Base-by-base conservation (phyloP, 495 filamentous ascomycete species). In the Neurospora sp. region DNA sequence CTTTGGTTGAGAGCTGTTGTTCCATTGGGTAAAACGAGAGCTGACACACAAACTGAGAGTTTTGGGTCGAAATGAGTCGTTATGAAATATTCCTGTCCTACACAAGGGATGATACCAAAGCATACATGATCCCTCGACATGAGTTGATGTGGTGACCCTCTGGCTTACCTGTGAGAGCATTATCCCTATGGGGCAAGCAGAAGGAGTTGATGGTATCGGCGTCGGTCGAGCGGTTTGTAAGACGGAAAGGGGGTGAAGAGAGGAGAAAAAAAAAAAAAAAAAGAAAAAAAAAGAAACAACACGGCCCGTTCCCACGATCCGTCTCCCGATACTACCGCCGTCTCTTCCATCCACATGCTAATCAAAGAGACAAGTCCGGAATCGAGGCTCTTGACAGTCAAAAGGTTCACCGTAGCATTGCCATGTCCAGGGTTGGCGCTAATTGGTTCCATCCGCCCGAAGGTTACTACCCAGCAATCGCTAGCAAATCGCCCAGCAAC, bases 401-500 rank as follows among this genome's bases (percentile, higher is more conserved):
- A 10, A 24, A 31, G 15, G 24, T 62, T 62, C 24, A 62, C 54
- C 54, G 54, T 62, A 62, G 54, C 54, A 62, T 34, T 42, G 71
- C 34, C 37, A 38, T 42, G 66, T 38, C 40, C 42, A 43, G 36
- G 42, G 13, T 17, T 13, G 54, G 39, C 71, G 73, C 73, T 79
- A 43, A 79, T 79, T 79, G 77, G 76, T 78, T 79, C 77, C 77
- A 31, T 79, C 74, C 74, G 76, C 39, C 77, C 77, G 77, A 79
- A 73, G 54, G 39, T 73, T 40, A 69, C 74, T 70, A 74, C 39
- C 15, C 36, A 45, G 21, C 70, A 38, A 38, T 73, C 37, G 19
- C 36, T 70, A 19, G n/a, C 62, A 36, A 66, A 73, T 77, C 43
- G 36, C 70, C 71, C 38, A 76, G 70, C 19, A 73, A 71, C 54